Evolutionary conservation across 257 asterid species (phyloP).

Genomic region (Solanum medicagineum): DNA sequence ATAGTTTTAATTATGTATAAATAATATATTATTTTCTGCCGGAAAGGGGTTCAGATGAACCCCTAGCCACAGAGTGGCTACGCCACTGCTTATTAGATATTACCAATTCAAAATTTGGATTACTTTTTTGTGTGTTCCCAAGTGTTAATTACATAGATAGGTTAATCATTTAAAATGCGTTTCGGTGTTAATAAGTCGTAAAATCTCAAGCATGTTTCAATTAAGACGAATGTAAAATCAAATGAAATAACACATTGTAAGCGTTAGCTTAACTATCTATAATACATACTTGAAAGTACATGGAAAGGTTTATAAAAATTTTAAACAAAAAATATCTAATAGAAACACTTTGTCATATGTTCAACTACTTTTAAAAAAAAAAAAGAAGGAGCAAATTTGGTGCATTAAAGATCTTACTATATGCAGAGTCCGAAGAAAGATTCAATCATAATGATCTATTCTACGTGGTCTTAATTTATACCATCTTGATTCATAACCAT

Average conservation of each 20-base stretch:
- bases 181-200: neutral
- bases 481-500: neutral
- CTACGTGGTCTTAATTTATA: no score
- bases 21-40: no score
- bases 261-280: neutral
- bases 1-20: no score
- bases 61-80: no score
- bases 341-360: neutral
- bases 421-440: rapidly evolving
- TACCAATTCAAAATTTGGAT: neutral
- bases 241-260: neutral
- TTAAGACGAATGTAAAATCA: neutral
- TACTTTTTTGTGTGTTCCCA: neutral
- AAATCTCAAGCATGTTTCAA: neutral
- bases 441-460: no score
- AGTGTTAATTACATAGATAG: neutral
- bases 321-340: neutral
- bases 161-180: neutral
- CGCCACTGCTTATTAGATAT: neutral
- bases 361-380: no score
- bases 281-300: no score
- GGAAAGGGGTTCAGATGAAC: no score
- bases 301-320: neutral
- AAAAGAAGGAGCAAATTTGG: no score
- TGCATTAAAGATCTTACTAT: no score